Evolutionary conservation across 2,329 filamentous ascomycete genomes (phyloP), one percentile per base, ranked within the genome.

Genomic region (Capronia americana): DNA sequence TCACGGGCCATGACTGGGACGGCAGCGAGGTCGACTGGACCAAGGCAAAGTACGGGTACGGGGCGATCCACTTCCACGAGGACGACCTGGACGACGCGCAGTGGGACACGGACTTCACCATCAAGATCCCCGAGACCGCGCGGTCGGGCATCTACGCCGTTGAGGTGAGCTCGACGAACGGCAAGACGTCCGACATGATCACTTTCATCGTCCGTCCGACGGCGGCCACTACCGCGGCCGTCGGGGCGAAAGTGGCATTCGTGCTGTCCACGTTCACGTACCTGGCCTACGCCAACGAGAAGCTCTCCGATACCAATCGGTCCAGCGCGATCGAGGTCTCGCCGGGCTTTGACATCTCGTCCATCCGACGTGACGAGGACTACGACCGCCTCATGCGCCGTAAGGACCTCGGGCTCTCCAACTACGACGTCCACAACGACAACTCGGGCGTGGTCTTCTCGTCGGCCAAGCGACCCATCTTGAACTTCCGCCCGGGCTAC

Each of bases 41-140:
- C n/a, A 68, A 73, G 20, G 76, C 77, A 1, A 70, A 69, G 46
- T 76, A 74, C 51, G 77, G 77, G 0, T 78, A 77, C 53, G 76
- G 77, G 6, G 77, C 77, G 1, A 79, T 79, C 44, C 77, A 79
- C 61, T 79, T 79, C 67, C 77, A 79, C 63, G 77, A 79, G 28
- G 77, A 79, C 57, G 77, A 79, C 64, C 64, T 79, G 8, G 77
- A 79, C 66, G 77, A 79, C 66, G 77, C 77, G 4, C 66, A 62
- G 6, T 79, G 76, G 77, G 72, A 69, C 6, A 78, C 75, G 2
- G 73, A 77, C 63, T 77, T 79, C 61, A 66, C 64, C 6, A 58
- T 78, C 58, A 72, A 66, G 17, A 63, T 77, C 32, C 72, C 71
- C 46, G 4, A 54, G 10, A 59, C 65, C 28, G 62, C 73, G 28